A percentile compares a stretch with the other conserved stretches of the same genome.
Evolutionary conservation across 257 asterid species (phyloP).

Genomic region (Solanum acaule): DNA sequence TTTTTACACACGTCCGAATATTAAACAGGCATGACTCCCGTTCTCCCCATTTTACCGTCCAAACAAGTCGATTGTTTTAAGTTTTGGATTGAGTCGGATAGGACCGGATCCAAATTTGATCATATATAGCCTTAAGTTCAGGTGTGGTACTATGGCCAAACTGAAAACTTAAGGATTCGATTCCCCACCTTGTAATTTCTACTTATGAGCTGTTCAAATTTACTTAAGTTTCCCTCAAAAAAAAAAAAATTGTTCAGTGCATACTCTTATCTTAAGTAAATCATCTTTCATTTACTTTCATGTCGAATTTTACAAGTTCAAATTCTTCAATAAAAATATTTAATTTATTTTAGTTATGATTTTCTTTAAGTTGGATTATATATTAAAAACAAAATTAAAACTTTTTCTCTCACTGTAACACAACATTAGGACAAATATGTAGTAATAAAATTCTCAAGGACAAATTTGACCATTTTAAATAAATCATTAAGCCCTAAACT

Average conservation of each 20-base stretch:
- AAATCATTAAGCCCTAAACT: not conserved
- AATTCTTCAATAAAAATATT: not conserved
- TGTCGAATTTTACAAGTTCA: not conserved
- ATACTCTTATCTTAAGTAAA: too few relatives aligned
- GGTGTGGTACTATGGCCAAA: not conserved
- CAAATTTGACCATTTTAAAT: not conserved
- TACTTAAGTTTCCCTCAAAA: not conserved
- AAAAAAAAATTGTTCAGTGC: not conserved
- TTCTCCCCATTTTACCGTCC: not conserved
- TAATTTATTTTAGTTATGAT: not conserved
- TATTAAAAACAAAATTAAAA: not conserved
- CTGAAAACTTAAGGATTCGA: not conserved
- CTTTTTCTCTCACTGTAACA: not conserved
- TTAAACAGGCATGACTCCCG: not conserved
- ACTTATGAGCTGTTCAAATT: not conserved
- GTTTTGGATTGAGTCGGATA: not conserved
- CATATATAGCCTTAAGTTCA: not conserved
- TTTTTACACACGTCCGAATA: not conserved
- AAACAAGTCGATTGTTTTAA: not conserved
- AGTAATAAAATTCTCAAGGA: not conserved
- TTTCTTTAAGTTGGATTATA: not conserved
- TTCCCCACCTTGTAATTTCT: too few relatives aligned
- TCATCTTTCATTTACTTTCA: too few relatives aligned
- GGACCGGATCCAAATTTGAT: not conserved
- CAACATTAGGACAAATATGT: not conserved